Conservation (phyloP, 2,329 filamentous ascomycete species). For the Stemphylium beticola region DNA sequence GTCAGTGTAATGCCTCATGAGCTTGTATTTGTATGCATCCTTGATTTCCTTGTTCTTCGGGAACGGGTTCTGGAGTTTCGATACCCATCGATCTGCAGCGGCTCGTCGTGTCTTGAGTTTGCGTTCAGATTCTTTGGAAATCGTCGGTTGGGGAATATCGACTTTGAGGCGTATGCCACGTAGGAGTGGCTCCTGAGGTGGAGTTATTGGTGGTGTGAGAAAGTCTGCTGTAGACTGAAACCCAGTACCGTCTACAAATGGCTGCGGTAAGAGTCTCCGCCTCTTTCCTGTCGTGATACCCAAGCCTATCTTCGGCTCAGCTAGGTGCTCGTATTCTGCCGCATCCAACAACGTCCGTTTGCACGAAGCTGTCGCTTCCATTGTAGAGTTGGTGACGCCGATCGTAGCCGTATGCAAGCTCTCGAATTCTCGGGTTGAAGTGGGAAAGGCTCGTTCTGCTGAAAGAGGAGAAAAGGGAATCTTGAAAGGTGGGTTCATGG, state of each 20-base stretch:
- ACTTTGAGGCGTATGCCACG: conserved; percentile 21
- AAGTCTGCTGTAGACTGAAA: background rate
- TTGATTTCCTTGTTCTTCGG: conserved; percentile 24
- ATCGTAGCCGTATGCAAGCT: background rate
- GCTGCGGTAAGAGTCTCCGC: background rate
- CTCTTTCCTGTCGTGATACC: background rate
- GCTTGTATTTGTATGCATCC: conserved; percentile 29
- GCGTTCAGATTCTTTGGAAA: conserved; percentile 11
- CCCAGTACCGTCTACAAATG: background rate
- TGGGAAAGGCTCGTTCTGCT: background rate
- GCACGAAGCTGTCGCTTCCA: background rate
- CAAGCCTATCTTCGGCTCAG: background rate
- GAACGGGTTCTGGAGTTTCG: conserved; percentile 23
- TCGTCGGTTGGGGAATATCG: conserved; percentile 15
- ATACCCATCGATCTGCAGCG: conserved; percentile 26
- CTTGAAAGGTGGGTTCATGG: too few relatives aligned
- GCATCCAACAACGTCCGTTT: background rate
- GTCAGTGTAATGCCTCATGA: conserved; percentile 31
- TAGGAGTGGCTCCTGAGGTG: background rate
- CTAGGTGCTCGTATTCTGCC: too few relatives aligned
- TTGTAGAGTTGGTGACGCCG: background rate
- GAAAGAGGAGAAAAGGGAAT: background rate
- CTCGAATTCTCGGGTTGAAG: background rate
- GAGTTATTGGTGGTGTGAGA: conserved; percentile 17
- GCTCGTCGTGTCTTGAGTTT: conserved; percentile 17